Percentiles rank a stretch among this genome's conserved stretches.
phyloP scores from a whole-genome alignment of 768 basidiomycete species.

The Tricholoma sp. region DNA sequence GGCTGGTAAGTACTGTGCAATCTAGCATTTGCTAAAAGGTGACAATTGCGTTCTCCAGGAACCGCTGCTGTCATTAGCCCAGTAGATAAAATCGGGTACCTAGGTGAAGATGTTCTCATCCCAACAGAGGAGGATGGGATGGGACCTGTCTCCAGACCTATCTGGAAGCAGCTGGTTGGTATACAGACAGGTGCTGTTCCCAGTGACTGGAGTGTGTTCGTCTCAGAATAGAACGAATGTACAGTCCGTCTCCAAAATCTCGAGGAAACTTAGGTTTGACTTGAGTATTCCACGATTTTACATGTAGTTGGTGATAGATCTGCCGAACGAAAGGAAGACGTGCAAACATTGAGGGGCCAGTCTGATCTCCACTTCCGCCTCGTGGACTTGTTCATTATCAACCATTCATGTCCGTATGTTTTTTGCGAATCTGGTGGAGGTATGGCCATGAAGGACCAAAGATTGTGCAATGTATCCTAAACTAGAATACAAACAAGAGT shows the following conservation, averaged over 20 bases:
- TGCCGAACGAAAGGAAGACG: too few species aligned
- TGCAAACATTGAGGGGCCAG: too few species aligned
- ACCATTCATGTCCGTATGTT: too few species aligned
- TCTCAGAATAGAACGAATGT: constrained; percentile 21
- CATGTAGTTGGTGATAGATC: too few species aligned
- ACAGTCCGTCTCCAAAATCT: not conserved
- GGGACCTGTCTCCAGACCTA: constrained; percentile 70
- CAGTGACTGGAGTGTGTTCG: constrained; percentile 73
- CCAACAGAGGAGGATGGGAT: constrained; percentile 69
- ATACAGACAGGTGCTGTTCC: constrained; percentile 75
- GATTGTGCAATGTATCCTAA: not conserved
- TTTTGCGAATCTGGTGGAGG: not conserved
- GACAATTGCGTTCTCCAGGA: constrained; percentile 40
- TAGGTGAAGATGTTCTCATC: constrained; percentile 56
- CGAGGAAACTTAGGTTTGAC: too few species aligned
- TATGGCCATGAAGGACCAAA: not conserved
- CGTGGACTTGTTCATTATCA: too few species aligned
- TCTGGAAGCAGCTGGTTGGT: constrained; percentile 70
- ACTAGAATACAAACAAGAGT: not conserved
- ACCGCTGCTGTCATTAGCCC: constrained; percentile 76
- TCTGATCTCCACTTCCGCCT: too few species aligned
- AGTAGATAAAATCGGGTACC: constrained; percentile 68
- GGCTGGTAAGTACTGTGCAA: constrained; percentile 41
- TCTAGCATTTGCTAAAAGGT: not conserved
- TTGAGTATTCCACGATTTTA: not conserved